Base-by-base conservation (phyloP, 2,329 filamentous ascomycete species). In the Cryphonectria parasitica region DNA sequence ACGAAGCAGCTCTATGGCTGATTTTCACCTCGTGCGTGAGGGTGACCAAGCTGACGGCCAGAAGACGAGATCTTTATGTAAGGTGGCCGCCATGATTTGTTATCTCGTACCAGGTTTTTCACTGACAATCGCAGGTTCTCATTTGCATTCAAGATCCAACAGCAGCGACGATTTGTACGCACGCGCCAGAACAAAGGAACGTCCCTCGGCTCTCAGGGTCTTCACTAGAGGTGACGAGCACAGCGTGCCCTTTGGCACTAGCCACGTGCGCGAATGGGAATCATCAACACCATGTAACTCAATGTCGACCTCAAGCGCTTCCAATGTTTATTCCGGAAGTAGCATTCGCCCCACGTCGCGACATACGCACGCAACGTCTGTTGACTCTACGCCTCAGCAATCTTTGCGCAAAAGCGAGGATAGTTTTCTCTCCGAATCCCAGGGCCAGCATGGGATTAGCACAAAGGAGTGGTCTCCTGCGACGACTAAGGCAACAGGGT, bases 331-430 rank as follows among this genome's bases (percentile, higher is more conserved):
- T n/a, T 71, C 71, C 5, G 45, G 49, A 22, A 69, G 62, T 6
- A 62, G 66, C 41, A 75, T 72, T 3, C 77, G 82, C 1, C 81
- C 83, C 0, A 78, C 79, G 39, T 85, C 83, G 2, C 80, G 78
- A 34, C 82, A 84, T 68, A 85, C 84, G 0, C 79, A 81, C 11
- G 81, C 80, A 39, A 86, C 84, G 0, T 85, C 84, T 0, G 75
- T 86, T 56, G 83, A 85, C 72, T 73, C 82, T 19, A 74, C 73
- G 74, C 5, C 73, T 54, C 69, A 45, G 52, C 69, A 41, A 36
- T 69, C 52, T 64, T 58, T 45, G 15, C 56, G 39, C 31, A 68
- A 68, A 56, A 72, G 71, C 41, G 62, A 68, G 17, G 70, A 69
- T 4, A 71, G 67, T n/a, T 68, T 71, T 22, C 72, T 74, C 15